Conservation (phyloP, 2,329 filamentous ascomycete species). For the Aspergillus sp. region DNA sequence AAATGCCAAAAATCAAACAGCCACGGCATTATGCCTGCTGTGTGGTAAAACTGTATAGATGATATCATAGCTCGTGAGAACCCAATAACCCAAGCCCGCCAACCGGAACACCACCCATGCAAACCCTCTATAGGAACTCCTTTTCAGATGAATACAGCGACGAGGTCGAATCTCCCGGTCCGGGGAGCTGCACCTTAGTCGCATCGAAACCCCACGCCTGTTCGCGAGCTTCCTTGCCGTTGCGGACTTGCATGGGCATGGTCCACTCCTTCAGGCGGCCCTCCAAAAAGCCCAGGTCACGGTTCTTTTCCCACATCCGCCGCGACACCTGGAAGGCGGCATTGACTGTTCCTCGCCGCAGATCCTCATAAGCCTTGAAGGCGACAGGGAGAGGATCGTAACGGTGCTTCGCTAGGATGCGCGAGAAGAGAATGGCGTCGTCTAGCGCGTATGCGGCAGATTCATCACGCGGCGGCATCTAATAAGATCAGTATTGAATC, state of each 20-base stretch:
- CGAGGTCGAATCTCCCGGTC: constrained; percentile 27
- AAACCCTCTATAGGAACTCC: constrained; percentile 16
- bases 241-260: constrained; percentile 35
- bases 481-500: constrained; percentile 6
- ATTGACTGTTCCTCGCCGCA: constrained; percentile 42
- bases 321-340: constrained; percentile 43
- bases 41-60: constrained; percentile 11
- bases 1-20: too few relatives aligned
- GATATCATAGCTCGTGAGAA: constrained; percentile 13
- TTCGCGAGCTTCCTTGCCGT: constrained; percentile 29
- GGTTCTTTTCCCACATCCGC: constrained; percentile 44
- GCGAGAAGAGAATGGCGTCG: constrained; percentile 48
- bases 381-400: constrained; percentile 33
- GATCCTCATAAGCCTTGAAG: constrained; percentile 42
- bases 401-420: constrained; percentile 39
- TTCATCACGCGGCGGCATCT: constrained; percentile 53
- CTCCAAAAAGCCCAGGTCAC: constrained; percentile 41
- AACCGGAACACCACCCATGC: constrained; percentile 5
- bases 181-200: constrained; percentile 35
- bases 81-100: constrained; percentile 13
- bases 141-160: constrained; percentile 30
- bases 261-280: constrained; percentile 43
- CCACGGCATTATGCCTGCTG: background rate
- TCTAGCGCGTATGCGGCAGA: constrained; percentile 49
- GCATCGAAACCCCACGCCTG: constrained; percentile 42